Evolutionary conservation across 148 eudicot species (phyloP).

Genomic region (Silene conica): DNA sequence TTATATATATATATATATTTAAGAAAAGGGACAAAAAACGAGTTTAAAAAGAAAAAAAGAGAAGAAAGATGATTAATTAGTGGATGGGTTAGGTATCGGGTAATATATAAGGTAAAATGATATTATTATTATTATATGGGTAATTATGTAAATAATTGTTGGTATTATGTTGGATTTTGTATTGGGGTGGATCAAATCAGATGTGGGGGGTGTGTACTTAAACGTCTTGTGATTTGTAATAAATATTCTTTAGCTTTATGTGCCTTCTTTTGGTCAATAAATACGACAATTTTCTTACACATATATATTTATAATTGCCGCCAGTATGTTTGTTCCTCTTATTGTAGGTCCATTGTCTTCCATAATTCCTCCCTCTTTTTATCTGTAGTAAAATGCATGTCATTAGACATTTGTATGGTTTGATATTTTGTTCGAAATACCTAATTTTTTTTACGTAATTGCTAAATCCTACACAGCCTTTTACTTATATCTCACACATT

Average conservation of each 20-base stretch:
- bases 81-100: constrained; percentile 31
- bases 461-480: too few species aligned
- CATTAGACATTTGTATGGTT: too few species aligned
- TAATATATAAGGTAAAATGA: constrained; percentile 4
- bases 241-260: constrained; percentile 9
- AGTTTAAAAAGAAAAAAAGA: not conserved
- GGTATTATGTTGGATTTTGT: constrained; percentile 21
- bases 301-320: not conserved
- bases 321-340: constrained; percentile 16
- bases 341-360: constrained; percentile 13
- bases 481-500: too few species aligned
- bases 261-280: constrained; percentile 25
- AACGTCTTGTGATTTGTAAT: constrained; percentile 26
- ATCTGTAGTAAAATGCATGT: too few species aligned
- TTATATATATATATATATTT: not conserved
- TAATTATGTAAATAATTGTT: constrained; percentile 28
- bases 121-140: constrained; percentile 11
- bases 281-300: constrained; percentile 14
- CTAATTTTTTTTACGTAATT: too few species aligned
- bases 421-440: too few species aligned
- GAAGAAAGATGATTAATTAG: constrained; percentile 2
- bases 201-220: not conserved
- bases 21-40: constrained; percentile 19
- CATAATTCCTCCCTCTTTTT: too few species aligned
- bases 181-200: constrained; percentile 10